Percentiles rank a stretch among this genome's conserved stretches.
These are phyloP conservation scores for Cyberlindnera maritima DNA, from an alignment of 805 yeast species.

Conservation along the genomic window DNA sequence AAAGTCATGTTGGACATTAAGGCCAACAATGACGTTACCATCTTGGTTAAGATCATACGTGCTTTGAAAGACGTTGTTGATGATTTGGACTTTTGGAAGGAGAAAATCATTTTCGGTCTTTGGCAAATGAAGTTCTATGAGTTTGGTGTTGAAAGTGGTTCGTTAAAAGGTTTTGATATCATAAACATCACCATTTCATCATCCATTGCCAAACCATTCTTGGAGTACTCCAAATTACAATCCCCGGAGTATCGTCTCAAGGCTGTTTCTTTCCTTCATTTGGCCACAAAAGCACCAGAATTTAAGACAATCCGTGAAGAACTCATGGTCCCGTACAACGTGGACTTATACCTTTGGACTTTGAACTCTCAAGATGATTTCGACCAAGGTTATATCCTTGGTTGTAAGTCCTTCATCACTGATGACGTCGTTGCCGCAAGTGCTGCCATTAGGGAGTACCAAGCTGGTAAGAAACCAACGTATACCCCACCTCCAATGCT, in stretches of 20 bases:
- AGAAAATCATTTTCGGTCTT: constrained; percentile 46
- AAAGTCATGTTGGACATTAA: constrained; percentile 52
- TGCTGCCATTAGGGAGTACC: constrained; percentile 10
- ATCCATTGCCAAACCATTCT: constrained; percentile 30
- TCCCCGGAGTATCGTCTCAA: constrained; percentile 44
- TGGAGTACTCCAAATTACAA: constrained; percentile 36
- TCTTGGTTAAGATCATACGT: constrained; percentile 38
- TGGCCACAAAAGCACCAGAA: constrained; percentile 44
- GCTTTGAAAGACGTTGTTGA: constrained; percentile 35
- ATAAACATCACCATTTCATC: constrained; percentile 36
- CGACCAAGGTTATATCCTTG: constrained; percentile 34
- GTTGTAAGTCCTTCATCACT: constrained; percentile 40
- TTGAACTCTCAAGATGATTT: constrained; percentile 39
- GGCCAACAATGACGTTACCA: constrained; percentile 41
- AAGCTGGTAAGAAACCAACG: constrained; percentile 4
- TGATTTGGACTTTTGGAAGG: constrained; percentile 43
- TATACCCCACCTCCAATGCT: constrained; percentile 10
- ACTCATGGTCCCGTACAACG: constrained; percentile 29
- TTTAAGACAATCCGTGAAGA: constrained; percentile 30
- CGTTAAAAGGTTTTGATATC: constrained; percentile 35
- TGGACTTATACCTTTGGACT: constrained; percentile 51
- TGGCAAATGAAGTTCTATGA: constrained; percentile 49
- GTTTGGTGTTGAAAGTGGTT: constrained; percentile 37
- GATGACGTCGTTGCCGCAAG: constrained; percentile 33
- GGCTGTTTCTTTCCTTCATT: constrained; percentile 50